Evolutionary conservation across 495 filamentous ascomycete genomes (phyloP), one percentile per base, ranked within the genome.

Genomic region (Parmelia sp.): DNA sequence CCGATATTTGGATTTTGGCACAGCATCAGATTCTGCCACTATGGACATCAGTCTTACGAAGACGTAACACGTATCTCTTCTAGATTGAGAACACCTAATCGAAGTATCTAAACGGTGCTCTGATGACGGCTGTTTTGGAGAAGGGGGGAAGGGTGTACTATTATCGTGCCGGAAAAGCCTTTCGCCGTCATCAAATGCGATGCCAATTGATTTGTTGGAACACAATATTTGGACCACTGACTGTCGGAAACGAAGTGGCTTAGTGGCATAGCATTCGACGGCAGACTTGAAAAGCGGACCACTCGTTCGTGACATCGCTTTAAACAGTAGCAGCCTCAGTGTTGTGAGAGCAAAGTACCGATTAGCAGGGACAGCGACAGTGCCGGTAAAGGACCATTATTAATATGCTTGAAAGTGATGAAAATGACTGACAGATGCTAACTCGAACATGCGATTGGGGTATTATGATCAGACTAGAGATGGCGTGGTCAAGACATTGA

Each of bases 381-480:
- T 11, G 4, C 29, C 11, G 12, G n/a, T 29, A 51, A 12, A 53
- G 49, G 1, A 10, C 5, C 25, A 31, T 29, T 6, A 29, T 33
- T 10, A 53, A 53, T 14, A 53, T 14, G 4, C 14, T 1, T 33
- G 10, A 33, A n/a, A 23, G 15, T 21, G 51, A 33, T 33, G 7
- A 33, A 0, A n/a, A 35, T 21, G 27, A 27, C 40, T 44, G 27
- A 49, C 7, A 25, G n/a, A 14, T 12, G 4, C 21, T 45, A 55
- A 55, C 31, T 57, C 42, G 27, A 57, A 53, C 17, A 57, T 40
- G 51, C 49, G 31, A 57, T 19, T 53, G 49, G 61, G 61, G 61
- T 63, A 63, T 63, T 56, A 42, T 44, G 61, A 57, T 40, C 10
- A 23, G 33, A 53, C 14, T 9, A 29, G 55, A 56, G 19, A 31